Conservation (phyloP, 1,284 basidiomycete species). For the Ustilago tritici region DNA sequence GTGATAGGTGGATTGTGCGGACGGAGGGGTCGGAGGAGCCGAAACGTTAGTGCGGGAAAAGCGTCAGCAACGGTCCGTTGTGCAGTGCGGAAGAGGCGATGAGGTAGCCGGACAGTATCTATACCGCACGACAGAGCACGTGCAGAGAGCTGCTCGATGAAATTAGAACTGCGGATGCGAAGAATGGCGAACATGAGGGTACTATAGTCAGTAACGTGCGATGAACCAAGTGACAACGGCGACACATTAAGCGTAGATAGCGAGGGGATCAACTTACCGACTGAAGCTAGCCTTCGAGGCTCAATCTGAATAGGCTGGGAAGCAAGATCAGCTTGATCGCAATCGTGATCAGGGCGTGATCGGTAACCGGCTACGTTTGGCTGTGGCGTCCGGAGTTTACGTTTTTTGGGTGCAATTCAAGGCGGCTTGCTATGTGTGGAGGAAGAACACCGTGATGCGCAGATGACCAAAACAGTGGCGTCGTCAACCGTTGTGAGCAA, state of each 20-base stretch:
- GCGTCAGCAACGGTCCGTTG: constrained; percentile 8
- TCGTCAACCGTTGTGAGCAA: background rate
- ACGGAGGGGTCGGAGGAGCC: background rate
- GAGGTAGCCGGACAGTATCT: constrained; percentile 1
- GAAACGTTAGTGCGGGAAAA: background rate
- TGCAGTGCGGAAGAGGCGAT: background rate
- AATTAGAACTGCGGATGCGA: background rate
- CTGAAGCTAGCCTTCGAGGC: background rate
- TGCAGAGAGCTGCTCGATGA: constrained; percentile 13
- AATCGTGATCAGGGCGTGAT: background rate
- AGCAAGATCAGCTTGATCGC: background rate
- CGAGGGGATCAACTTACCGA: background rate
- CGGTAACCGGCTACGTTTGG: background rate
- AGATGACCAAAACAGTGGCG: background rate
- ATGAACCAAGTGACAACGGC: background rate
- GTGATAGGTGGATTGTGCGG: background rate
- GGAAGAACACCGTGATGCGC: background rate
- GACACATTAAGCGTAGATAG: background rate
- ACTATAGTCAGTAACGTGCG: background rate
- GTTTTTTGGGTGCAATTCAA: background rate
- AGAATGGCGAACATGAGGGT: background rate
- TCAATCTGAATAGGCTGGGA: background rate
- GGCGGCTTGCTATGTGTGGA: background rate
- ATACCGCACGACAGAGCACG: constrained; percentile 9
- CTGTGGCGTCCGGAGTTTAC: constrained; percentile 5